These are phyloP conservation scores for Plectosphaerella plurivora DNA, from an alignment of 2,329 filamentous ascomycete species.

Conservation along the genomic window DNA sequence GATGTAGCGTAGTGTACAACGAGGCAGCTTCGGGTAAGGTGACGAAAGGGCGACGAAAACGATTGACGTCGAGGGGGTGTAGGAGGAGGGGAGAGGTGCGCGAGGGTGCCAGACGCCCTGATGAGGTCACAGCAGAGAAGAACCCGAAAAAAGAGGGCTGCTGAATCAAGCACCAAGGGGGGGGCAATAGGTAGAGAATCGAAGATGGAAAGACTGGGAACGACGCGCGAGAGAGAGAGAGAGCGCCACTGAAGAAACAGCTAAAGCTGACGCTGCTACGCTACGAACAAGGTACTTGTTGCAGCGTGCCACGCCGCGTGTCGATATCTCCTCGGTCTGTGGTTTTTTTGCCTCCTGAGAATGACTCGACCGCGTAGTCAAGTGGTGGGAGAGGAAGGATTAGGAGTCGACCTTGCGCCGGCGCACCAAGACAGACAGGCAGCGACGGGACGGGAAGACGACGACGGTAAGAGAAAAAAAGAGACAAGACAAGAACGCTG, in stretches of 20 bases:
- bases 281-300: no score
- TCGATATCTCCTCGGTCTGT: no score
- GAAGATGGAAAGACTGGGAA: slow-evolving; percentile 1
- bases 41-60: slow-evolving; percentile 17
- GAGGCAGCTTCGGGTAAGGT: slow-evolving; percentile 16
- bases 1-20: slow-evolving; percentile 15
- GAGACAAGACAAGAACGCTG: not conserved
- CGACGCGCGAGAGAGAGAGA: not conserved
- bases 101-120: slow-evolving; percentile 2
- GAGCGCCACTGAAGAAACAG: not conserved
- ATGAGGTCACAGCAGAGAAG: slow-evolving; percentile 34
- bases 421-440: no score
- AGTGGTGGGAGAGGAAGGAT: no score
- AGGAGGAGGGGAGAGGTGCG: slow-evolving; percentile 11
- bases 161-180: not conserved
- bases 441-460: not conserved
- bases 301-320: no score
- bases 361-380: no score
- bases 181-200: not conserved
- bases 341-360: no score
- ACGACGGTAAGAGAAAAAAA: not conserved
- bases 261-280: not conserved
- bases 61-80: slow-evolving; percentile 16
- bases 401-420: not conserved
- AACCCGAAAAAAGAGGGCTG: slow-evolving; percentile 7